phyloP scores from a whole-genome alignment of 1,284 basidiomycete species.

The Tremellales sp. region DNA sequence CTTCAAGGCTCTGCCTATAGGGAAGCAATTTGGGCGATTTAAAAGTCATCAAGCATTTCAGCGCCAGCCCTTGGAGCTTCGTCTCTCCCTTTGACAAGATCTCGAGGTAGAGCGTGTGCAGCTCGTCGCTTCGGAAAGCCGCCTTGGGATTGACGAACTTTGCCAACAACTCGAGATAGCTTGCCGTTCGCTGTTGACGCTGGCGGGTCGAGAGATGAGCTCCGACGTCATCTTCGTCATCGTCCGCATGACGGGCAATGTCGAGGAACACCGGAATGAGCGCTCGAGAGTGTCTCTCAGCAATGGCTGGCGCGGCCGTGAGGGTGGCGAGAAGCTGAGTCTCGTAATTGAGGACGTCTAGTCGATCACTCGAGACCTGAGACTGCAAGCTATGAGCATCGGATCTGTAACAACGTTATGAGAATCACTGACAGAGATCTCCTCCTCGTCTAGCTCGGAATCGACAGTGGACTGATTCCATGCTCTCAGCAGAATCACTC shows the following conservation, averaged over 20 bases:
- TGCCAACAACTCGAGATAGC: slow-evolving; percentile 81
- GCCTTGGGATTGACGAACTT: slow-evolving; percentile 91
- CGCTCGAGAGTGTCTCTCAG: slow-evolving; percentile 78
- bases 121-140: slow-evolving; percentile 63
- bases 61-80: slow-evolving; percentile 68
- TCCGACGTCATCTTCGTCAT: slow-evolving; percentile 14
- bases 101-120: slow-evolving; percentile 65
- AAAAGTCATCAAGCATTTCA: slow-evolving; percentile 80
- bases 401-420: slow-evolving; percentile 11
- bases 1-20: slow-evolving; percentile 65
- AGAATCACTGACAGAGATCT: slow-evolving; percentile 27
- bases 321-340: slow-evolving; percentile 69
- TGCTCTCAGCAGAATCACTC: slow-evolving; percentile 14
- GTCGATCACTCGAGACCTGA: slow-evolving; percentile 61
- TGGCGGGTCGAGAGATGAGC: slow-evolving; percentile 42
- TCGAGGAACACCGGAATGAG: slow-evolving; percentile 73
- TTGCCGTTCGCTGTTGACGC: slow-evolving; percentile 54
- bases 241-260: slow-evolving; percentile 23
- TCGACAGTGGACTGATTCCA: slow-evolving; percentile 25
- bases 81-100: slow-evolving; percentile 85
- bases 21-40: slow-evolving; percentile 65
- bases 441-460: slow-evolving; percentile 26
- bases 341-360: slow-evolving; percentile 74
- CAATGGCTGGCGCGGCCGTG: slow-evolving; percentile 62
- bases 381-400: slow-evolving; percentile 15